A percentile compares a stretch with the other conserved stretches of the same genome.
These are phyloP conservation scores for Paecilomyces dactylethromorphus DNA, from an alignment of 2,329 filamentous ascomycete species.

Conservation along the genomic window DNA sequence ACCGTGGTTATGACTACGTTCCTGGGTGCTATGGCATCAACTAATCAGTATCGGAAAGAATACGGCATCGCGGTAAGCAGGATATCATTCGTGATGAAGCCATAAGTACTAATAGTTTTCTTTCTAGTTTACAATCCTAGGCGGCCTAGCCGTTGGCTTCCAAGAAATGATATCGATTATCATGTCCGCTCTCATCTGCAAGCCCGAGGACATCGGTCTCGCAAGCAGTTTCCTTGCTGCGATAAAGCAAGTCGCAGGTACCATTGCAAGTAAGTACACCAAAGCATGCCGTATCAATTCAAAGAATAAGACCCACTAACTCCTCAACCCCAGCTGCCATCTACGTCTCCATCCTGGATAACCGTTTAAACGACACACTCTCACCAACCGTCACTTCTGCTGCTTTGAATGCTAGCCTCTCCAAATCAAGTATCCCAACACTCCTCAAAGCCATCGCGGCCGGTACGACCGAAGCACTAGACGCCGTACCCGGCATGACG, in stretches of 20 bases:
- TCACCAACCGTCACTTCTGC: slow-evolving; percentile 22
- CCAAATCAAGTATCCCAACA: slow-evolving; percentile 20
- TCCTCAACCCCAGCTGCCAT: slow-evolving; percentile 11
- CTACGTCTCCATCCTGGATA: slow-evolving; percentile 16
- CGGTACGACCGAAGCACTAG: slow-evolving; percentile 20
- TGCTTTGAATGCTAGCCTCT: slow-evolving; percentile 30
- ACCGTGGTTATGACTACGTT: slow-evolving; percentile 13
- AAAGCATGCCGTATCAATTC: background rate
- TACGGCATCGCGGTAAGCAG: slow-evolving; percentile 12
- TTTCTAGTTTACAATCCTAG: slow-evolving; percentile 11
- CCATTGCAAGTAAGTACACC: slow-evolving; percentile 8
- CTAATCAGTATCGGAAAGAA: slow-evolving; percentile 10
- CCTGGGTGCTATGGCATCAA: slow-evolving; percentile 11
- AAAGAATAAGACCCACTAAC: background rate
- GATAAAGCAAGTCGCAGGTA: slow-evolving; percentile 15
- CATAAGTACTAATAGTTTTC: background rate
- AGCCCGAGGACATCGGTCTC: slow-evolving; percentile 16
- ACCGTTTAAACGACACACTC: slow-evolving; percentile 5
- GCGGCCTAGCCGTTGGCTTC: slow-evolving; percentile 18
- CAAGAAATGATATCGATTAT: slow-evolving; percentile 17
- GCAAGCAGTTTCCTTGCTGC: slow-evolving; percentile 14
- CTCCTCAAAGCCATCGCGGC: slow-evolving; percentile 28
- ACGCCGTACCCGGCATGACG: slow-evolving; percentile 28
- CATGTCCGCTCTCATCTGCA: slow-evolving; percentile 9
- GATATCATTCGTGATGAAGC: background rate